Conservation (phyloP, 2,329 filamentous ascomycete species). For the Sarocladiaceae sp. region DNA sequence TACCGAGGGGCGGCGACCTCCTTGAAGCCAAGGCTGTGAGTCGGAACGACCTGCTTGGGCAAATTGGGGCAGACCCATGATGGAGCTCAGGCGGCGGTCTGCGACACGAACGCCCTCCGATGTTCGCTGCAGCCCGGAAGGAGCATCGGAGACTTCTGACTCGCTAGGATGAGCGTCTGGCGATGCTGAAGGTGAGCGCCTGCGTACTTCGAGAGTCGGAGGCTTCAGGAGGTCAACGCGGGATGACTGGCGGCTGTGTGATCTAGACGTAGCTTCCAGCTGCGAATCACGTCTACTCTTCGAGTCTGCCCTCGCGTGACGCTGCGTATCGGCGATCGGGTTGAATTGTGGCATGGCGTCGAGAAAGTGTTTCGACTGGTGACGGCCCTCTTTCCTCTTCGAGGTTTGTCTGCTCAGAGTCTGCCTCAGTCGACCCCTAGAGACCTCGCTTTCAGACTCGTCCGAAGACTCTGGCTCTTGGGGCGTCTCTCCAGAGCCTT, state of each 20-base stretch:
- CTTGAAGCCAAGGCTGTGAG: not conserved
- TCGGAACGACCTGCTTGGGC: constrained; percentile 14
- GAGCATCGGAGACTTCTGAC: constrained; percentile 34
- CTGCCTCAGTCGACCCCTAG: constrained; percentile 33
- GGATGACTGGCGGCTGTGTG: constrained; percentile 34
- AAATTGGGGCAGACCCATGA: constrained; percentile 22
- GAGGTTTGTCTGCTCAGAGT: constrained; percentile 31
- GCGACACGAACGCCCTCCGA: constrained; percentile 25
- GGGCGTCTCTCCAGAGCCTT: constrained; percentile 23
- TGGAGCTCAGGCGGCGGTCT: constrained; percentile 32
- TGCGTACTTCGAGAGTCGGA: constrained; percentile 42
- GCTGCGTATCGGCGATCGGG: constrained; percentile 24
- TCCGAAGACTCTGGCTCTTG: constrained; percentile 39
- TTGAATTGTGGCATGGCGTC: constrained; percentile 49
- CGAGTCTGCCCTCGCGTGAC: constrained; percentile 11
- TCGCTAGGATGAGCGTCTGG: constrained; percentile 15
- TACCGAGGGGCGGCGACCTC: constrained; percentile 18
- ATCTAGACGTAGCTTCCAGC: not conserved
- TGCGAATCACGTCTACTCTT: not conserved
- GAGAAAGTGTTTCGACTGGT: constrained; percentile 40
- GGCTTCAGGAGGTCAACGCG: constrained; percentile 46
- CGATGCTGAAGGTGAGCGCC: constrained; percentile 33
- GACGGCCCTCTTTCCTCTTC: constrained; percentile 24
- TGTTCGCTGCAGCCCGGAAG: constrained; percentile 27
- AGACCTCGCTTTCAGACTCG: constrained; percentile 43